These are phyloP conservation scores for Zygosaccharomyces sapae DNA, from an alignment of 1,139 yeast genomes.

Conservation along the genomic window DNA sequence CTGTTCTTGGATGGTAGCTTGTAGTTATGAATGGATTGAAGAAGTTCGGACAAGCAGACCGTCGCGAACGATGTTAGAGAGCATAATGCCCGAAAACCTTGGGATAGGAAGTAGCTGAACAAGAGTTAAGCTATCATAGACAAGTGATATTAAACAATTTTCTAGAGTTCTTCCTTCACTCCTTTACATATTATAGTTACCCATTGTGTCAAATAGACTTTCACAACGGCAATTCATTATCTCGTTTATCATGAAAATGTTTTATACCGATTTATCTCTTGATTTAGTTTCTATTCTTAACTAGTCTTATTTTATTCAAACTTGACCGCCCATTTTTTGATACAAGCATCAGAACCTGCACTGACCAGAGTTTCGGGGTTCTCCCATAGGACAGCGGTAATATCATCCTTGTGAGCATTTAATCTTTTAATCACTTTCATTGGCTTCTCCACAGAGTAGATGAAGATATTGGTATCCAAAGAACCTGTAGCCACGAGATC, in stretches of 20 bases:
- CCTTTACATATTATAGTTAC: not conserved
- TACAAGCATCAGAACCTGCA: conserved; percentile 77
- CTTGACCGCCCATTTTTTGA: conserved; percentile 65
- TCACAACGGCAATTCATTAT: not conserved
- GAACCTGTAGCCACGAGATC: conserved; percentile 74
- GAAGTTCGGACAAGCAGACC: too few relatives aligned
- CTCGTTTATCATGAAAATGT: not conserved
- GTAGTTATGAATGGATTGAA: too few relatives aligned
- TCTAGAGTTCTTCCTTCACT: not conserved
- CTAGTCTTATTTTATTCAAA: conserved; percentile 11
- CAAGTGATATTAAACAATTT: too few relatives aligned
- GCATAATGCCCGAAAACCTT: too few relatives aligned
- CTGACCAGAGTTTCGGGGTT: conserved; percentile 46
- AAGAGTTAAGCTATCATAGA: too few relatives aligned
- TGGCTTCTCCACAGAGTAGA: conserved; percentile 77
- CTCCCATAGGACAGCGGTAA: conserved; percentile 69
- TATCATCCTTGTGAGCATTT: conserved; percentile 89
- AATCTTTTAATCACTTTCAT: conserved; percentile 66
- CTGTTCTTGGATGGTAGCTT: not conserved
- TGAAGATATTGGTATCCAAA: conserved; percentile 72
- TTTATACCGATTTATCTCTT: not conserved
- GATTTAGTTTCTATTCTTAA: too few relatives aligned
- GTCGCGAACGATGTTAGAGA: too few relatives aligned
- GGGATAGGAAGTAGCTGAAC: too few relatives aligned
- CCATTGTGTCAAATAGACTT: not conserved